Percentiles rank a stretch among this genome's conserved stretches.
phyloP scores from a whole-genome alignment of 2,329 filamentous ascomycete genomes.

The Onygena corvina region DNA sequence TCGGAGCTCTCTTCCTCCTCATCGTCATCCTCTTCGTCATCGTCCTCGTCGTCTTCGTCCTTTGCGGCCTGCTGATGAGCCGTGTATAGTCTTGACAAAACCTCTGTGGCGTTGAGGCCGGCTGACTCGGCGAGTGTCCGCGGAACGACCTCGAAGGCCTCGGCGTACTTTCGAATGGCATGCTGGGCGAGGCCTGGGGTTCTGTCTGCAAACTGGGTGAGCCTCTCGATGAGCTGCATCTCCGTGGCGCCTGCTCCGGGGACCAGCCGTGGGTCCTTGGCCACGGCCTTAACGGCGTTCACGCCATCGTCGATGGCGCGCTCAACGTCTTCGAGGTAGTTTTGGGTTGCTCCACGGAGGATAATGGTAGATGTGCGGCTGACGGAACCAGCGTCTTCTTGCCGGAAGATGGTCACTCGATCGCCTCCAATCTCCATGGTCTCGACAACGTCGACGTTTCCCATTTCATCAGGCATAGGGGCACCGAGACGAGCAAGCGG shows the following conservation, averaged over 20 bases:
- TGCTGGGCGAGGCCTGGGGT: constrained; percentile 89
- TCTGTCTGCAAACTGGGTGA: constrained; percentile 81
- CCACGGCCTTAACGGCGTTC: constrained; percentile 97
- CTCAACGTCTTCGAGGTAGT: constrained; percentile 94
- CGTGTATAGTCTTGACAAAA: constrained; percentile 81
- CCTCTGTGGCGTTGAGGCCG: constrained; percentile 92
- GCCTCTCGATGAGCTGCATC: constrained; percentile 82
- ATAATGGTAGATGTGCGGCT: constrained; percentile 92
- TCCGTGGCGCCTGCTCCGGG: constrained; percentile 91
- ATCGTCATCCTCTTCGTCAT: constrained; percentile 17
- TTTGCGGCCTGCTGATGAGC: constrained; percentile 56
- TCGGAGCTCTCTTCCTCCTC: constrained; percentile 30
- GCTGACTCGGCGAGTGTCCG: constrained; percentile 89
- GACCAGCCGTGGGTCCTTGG: constrained; percentile 78
- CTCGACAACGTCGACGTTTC: constrained; percentile 84
- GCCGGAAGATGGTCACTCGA: constrained; percentile 93
- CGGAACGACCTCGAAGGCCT: constrained; percentile 95
- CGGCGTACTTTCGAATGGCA: constrained; percentile 92
- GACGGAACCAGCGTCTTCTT: constrained; percentile 65
- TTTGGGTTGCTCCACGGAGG: constrained; percentile 88
- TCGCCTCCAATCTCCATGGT: constrained; percentile 96
- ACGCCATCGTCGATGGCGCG: constrained; percentile 95
- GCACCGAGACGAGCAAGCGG: constrained; percentile 91
- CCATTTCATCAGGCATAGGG: constrained; percentile 99
- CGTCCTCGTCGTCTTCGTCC: constrained; percentile 46